phyloP scores from a whole-genome alignment of 2,329 filamentous ascomycete species.

The Teratosphaeria destructans region DNA sequence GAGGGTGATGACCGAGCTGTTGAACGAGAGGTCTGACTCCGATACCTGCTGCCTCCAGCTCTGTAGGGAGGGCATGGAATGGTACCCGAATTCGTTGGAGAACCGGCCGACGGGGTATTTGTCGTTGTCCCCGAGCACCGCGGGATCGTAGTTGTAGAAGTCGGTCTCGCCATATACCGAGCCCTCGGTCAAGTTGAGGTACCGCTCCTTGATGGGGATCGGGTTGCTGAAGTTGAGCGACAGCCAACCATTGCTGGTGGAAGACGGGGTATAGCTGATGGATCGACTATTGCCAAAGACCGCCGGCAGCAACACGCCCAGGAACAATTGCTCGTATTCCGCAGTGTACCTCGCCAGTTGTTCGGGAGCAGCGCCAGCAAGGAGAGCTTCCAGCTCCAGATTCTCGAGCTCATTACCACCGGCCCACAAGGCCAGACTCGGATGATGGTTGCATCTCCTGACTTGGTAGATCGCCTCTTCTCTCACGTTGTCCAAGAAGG shows the following conservation, averaged over 20 bases:
- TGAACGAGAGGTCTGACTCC: conserved; percentile 45
- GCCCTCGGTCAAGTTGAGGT: conserved; percentile 43
- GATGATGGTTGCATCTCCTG: conserved; percentile 51
- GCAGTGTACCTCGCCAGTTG: conserved; percentile 33
- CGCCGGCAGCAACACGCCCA: conserved; percentile 44
- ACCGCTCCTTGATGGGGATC: conserved; percentile 41
- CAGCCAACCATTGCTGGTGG: conserved; percentile 50
- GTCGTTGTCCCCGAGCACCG: conserved; percentile 43
- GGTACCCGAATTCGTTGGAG: conserved; percentile 54
- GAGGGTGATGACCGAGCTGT: conserved; percentile 44
- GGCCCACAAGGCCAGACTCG: conserved; percentile 28
- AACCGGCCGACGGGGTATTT: conserved; percentile 50
- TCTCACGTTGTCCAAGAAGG: conserved; percentile 46
- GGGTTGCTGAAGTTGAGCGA: conserved; percentile 43
- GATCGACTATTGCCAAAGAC: conserved; percentile 49
- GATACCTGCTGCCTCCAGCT: conserved; percentile 47
- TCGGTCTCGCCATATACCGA: conserved; percentile 49
- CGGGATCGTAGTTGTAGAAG: conserved; percentile 47
- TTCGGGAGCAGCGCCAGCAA: conserved; percentile 32
- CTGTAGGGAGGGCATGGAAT: conserved; percentile 49
- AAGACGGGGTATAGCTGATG: conserved; percentile 52
- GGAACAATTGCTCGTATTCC: conserved; percentile 50
- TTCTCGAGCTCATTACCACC: conserved; percentile 50
- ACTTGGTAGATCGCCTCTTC: conserved; percentile 51
- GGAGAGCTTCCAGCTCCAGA: conserved; percentile 35